Conservation (phyloP, 495 filamentous ascomycete species). For the Hypoxylon trugodes region DNA sequence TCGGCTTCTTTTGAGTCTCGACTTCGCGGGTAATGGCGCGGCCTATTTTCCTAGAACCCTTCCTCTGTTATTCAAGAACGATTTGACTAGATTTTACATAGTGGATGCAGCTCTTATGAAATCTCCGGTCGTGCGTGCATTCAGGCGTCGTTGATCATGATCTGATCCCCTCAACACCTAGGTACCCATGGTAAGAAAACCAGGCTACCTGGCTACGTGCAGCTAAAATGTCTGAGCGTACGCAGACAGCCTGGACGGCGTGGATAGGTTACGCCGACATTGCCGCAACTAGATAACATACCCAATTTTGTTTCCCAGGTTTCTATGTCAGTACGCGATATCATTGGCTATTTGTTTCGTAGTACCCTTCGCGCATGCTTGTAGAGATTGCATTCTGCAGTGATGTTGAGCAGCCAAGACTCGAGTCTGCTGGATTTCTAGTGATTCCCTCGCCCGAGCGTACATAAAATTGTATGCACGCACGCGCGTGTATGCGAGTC, state of each 20-base stretch:
- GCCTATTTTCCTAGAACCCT: neutral
- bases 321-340: neutral
- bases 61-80: conserved; percentile 8
- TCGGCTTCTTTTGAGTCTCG: neutral
- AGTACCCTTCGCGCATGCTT: conserved; percentile 11
- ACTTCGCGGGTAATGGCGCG: conserved; percentile 8
- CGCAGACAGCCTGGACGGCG: neutral
- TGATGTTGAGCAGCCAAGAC: conserved; percentile 30
- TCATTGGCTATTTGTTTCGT: conserved; percentile 28
- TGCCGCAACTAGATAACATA: conserved; percentile 8
- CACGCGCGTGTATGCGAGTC: conserved; percentile 7
- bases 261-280: conserved; percentile 18
- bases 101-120: conserved; percentile 21
- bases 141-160: conserved; percentile 32
- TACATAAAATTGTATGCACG: conserved; percentile 12
- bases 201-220: conserved; percentile 8
- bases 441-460: conserved; percentile 26
- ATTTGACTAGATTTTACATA: conserved; percentile 6
- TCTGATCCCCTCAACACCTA: conserved; percentile 23
- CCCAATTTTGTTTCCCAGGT: conserved; percentile 20
- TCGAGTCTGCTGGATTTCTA: conserved; percentile 7
- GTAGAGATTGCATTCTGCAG: conserved; percentile 10
- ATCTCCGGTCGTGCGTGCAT: conserved; percentile 39
- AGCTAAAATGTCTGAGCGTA: conserved; percentile 24
- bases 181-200: conserved; percentile 7